Conservation (phyloP, 2,329 filamentous ascomycete species). For the Calonectria pauciramosa region DNA sequence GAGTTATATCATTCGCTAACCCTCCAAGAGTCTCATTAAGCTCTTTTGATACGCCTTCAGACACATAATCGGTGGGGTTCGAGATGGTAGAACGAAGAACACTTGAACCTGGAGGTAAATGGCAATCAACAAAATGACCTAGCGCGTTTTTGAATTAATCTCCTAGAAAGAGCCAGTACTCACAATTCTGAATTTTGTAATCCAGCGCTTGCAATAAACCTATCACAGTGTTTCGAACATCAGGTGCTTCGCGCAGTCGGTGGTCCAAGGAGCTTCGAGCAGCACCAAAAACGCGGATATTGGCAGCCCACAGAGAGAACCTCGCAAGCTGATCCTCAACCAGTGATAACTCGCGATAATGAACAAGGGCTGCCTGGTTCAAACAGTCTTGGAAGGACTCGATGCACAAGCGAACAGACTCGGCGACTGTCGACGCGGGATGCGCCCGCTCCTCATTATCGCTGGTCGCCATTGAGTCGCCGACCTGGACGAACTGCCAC, state of each 20-base stretch:
- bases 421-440: not conserved
- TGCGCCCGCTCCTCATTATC: not conserved
- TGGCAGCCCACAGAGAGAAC: slow-evolving; percentile 33
- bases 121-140: not conserved
- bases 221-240: slow-evolving; percentile 26
- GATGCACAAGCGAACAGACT: not conserved
- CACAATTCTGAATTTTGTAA: slow-evolving; percentile 16
- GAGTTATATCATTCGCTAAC: not conserved
- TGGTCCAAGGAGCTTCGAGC: slow-evolving; percentile 33
- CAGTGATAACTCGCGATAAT: not conserved
- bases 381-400: slow-evolving; percentile 17
- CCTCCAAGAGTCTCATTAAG: not conserved
- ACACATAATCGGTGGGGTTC: too few relatives aligned
- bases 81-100: not conserved
- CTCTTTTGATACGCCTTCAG: not conserved
- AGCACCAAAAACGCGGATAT: slow-evolving; percentile 26
- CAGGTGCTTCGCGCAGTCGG: slow-evolving; percentile 25
- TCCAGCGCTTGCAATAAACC: slow-evolving; percentile 31
- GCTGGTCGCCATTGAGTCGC: not conserved
- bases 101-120: not conserved
- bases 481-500: not conserved
- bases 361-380: not conserved
- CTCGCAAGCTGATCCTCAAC: slow-evolving; percentile 38
- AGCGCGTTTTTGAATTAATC: not conserved
- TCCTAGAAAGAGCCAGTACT: not conserved